Evolutionary conservation across 2,329 filamentous ascomycete species (phyloP).

Genomic region (Fusarium mundagurra): DNA sequence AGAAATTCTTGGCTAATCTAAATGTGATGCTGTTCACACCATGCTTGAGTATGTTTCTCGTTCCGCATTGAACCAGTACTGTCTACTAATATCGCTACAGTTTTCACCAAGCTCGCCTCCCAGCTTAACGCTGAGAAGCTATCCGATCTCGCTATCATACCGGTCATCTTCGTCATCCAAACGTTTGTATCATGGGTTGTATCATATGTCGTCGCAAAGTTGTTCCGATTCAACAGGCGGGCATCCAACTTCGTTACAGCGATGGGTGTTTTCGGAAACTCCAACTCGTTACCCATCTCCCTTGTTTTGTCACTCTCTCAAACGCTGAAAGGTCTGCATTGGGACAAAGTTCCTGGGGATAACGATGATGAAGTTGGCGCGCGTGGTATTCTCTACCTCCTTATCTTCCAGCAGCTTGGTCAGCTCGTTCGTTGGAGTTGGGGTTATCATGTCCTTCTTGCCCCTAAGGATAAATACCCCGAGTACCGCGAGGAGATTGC

Average conservation of each 20-base stretch:
- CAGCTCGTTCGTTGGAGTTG: slow-evolving; percentile 97
- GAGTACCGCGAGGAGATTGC: slow-evolving; percentile 67
- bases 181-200: slow-evolving; percentile 87
- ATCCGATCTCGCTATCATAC: slow-evolving; percentile 89
- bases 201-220: slow-evolving; percentile 74
- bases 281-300: slow-evolving; percentile 96
- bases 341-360: slow-evolving; percentile 89
- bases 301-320: slow-evolving; percentile 93
- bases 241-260: slow-evolving; percentile 94
- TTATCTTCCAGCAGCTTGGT: slow-evolving; percentile 97
- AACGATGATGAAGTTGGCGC: slow-evolving; percentile 96
- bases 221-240: slow-evolving; percentile 84
- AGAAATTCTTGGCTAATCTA: slow-evolving; percentile 95
- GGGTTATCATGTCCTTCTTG: slow-evolving; percentile 95
- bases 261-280: slow-evolving; percentile 98
- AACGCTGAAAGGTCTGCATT: slow-evolving; percentile 90
- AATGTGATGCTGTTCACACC: slow-evolving; percentile 98
- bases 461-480: slow-evolving; percentile 78
- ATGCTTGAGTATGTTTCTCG: slow-evolving; percentile 76
- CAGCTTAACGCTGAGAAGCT: slow-evolving; percentile 94
- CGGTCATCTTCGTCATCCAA: slow-evolving; percentile 91
- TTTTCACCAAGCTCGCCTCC: slow-evolving; percentile 96
- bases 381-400: slow-evolving; percentile 90
- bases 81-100: slow-evolving; percentile 56
- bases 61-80: neutral